These are phyloP conservation scores for Daedalea quercina DNA, from an alignment of 768 basidiomycete genomes.

Conservation along the genomic window DNA sequence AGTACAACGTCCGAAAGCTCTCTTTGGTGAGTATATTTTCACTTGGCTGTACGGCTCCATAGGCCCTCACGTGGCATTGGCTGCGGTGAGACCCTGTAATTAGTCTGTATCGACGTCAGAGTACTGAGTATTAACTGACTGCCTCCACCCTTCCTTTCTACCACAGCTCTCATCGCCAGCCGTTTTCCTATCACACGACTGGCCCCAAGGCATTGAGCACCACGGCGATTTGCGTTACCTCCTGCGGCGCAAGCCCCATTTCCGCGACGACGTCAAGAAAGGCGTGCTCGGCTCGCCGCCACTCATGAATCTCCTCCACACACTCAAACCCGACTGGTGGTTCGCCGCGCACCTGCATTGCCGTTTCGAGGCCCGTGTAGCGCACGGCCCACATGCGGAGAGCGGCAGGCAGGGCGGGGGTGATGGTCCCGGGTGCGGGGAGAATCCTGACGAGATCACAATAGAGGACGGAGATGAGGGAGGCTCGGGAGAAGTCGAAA, in stretches of 20 bases:
- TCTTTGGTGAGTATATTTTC: constrained; percentile 47
- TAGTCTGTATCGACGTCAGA: no score
- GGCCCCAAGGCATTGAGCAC: constrained; percentile 83
- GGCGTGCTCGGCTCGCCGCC: constrained; percentile 84
- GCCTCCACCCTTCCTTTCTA: no score
- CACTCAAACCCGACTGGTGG: constrained; percentile 80
- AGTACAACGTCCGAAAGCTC: constrained; percentile 75
- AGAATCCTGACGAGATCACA: constrained; percentile 33
- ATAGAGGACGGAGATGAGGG: constrained; percentile 30
- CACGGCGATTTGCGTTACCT: constrained; percentile 66
- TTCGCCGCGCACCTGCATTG: constrained; percentile 90
- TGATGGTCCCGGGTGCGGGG: constrained; percentile 2
- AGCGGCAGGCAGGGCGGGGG: not conserved
- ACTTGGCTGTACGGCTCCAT: not conserved
- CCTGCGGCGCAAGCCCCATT: constrained; percentile 71
- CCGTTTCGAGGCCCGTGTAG: constrained; percentile 69
- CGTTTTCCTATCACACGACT: constrained; percentile 94
- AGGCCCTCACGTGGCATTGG: no score
- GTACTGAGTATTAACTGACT: no score
- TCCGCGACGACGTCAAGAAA: constrained; percentile 58
- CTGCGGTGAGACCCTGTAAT: no score
- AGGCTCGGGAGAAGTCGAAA: not conserved
- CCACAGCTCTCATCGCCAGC: constrained; percentile 50
- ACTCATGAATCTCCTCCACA: constrained; percentile 66
- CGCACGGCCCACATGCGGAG: constrained; percentile 26